These are phyloP conservation scores for Pseudocercospora crystallina DNA, from an alignment of 2,329 filamentous ascomycete genomes.

Conservation along the genomic window DNA sequence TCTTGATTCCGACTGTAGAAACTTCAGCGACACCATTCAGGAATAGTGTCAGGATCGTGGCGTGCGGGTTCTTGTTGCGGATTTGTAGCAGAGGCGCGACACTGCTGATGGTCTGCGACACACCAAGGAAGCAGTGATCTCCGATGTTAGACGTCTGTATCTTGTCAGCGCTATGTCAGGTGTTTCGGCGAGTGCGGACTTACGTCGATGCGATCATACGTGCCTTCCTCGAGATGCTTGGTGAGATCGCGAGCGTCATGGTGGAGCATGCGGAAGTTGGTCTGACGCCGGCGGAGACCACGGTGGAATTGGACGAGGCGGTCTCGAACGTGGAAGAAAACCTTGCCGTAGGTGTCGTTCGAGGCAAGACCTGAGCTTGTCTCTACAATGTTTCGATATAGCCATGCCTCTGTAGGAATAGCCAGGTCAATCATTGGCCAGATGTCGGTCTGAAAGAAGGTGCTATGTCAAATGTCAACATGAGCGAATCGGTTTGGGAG, in stretches of 20 bases:
- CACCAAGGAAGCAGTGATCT: conserved; percentile 39
- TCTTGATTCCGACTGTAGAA: too few relatives aligned
- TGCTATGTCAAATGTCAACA: conserved; percentile 28
- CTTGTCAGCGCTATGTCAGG: conserved; percentile 4
- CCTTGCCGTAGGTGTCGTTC: conserved; percentile 42
- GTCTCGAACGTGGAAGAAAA: conserved; percentile 33
- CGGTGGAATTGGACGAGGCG: neutral
- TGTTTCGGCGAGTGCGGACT: neutral
- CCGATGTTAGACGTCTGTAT: conserved; percentile 43
- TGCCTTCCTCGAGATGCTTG: neutral
- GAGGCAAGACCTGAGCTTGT: conserved; percentile 21
- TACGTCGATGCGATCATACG: conserved; percentile 1
- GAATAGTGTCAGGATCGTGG: too few relatives aligned
- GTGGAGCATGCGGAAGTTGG: neutral
- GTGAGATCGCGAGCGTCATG: neutral
- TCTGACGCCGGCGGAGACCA: neutral
- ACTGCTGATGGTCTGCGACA: conserved; percentile 22
- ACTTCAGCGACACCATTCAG: too few relatives aligned
- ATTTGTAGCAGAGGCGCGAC: conserved; percentile 39
- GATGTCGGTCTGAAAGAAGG: conserved; percentile 33
- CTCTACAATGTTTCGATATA: too few relatives aligned
- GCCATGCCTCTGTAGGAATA: too few relatives aligned
- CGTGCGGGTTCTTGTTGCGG: conserved; percentile 37
- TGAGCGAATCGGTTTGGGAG: too few relatives aligned
- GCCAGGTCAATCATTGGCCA: conserved; percentile 43